A percentile compares a stretch with the other conserved stretches of the same genome.
Conservation (phyloP, 2,329 filamentous ascomycete species). For the Sarocladium strictum region DNA sequence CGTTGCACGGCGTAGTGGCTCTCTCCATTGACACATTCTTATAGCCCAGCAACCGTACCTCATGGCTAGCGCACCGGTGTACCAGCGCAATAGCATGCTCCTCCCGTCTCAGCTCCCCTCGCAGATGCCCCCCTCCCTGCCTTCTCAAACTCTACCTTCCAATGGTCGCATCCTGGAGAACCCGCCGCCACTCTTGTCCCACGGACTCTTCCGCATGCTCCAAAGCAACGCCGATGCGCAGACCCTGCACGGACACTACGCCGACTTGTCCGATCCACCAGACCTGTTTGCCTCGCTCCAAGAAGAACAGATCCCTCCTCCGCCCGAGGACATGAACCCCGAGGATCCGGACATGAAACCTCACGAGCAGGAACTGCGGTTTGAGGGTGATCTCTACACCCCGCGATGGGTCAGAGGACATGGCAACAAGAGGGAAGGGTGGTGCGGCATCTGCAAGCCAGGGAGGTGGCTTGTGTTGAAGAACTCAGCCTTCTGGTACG, state of each 20-base stretch:
- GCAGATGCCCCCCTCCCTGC: conserved; percentile 47
- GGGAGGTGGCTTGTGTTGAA: conserved; percentile 82
- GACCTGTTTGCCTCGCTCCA: conserved; percentile 71
- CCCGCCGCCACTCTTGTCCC: conserved; percentile 59
- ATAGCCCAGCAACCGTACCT: conserved; percentile 49
- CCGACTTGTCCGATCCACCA: conserved; percentile 68
- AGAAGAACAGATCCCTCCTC: conserved; percentile 67
- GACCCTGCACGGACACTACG: conserved; percentile 61
- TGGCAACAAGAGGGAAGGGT: conserved; percentile 81
- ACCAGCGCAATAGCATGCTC: conserved; percentile 52
- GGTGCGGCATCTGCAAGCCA: conserved; percentile 84
- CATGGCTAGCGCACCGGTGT: conserved; percentile 44
- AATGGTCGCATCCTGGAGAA: conserved; percentile 51
- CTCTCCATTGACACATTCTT: conserved; percentile 17
- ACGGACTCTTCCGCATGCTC: conserved; percentile 66
- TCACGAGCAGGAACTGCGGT: conserved; percentile 73
- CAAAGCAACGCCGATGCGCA: conserved; percentile 70
- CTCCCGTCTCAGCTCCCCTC: conserved; percentile 42
- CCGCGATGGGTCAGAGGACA: conserved; percentile 79
- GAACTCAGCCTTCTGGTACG: conserved; percentile 90
- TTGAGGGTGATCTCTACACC: conserved; percentile 76
- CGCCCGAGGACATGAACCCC: conserved; percentile 76
- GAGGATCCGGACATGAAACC: conserved; percentile 69
- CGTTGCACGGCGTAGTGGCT: conserved; percentile 36
- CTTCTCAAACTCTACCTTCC: conserved; percentile 41